Base-by-base conservation (phyloP, 192 early-diverging fungal species). In the Rhizophagus clarus region DNA sequence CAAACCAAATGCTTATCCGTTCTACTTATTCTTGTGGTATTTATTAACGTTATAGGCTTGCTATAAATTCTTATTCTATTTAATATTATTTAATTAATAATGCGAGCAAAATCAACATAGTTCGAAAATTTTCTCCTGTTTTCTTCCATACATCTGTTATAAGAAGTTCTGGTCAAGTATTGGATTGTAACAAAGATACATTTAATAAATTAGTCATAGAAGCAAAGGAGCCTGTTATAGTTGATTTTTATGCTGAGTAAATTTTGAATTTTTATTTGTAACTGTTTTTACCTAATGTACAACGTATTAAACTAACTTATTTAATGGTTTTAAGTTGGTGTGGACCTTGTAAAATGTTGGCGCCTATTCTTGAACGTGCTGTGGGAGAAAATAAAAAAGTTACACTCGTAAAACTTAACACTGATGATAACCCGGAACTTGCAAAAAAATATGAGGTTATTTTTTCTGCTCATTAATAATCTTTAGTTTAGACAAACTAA, bases 171-270 rank as follows among this genome's bases (percentile, higher is more conserved):
- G 91, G 91, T 15, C 84, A 88, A 73, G 81, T 85, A 11, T 71
- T 92, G 49, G 89, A 91, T 83, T 91, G 87, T 8, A 90, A 84
- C 4, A 85, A 87, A 15, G 84, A 84, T 20, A 88, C 86, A 49
- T 95, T 95, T 82, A 83, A 88, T 28, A 69, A 79, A 34, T 84
- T 93, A 26, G 85, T 95, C 15, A 74, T 81, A 28, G 78, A 85
- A n/a, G 88, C 93, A 9, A 85, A 90, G 4, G 83, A 91, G 45
- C 93, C 93, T 2, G 89, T 92, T 17, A 78, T 96, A 56, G 95
- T 96, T 20, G 95, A 96, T 69, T 96, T 95, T 82, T 90, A 93
- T 71, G 93, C 93, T 74, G 81, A 88, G 92, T 94, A 85, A 84
- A 88, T 34, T 71, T n/a, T 11, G 10, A 75, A 17, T 24, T n/a